Base-by-base conservation (phyloP, 2,329 filamentous ascomycete species). In the Colletotrichum sp. region DNA sequence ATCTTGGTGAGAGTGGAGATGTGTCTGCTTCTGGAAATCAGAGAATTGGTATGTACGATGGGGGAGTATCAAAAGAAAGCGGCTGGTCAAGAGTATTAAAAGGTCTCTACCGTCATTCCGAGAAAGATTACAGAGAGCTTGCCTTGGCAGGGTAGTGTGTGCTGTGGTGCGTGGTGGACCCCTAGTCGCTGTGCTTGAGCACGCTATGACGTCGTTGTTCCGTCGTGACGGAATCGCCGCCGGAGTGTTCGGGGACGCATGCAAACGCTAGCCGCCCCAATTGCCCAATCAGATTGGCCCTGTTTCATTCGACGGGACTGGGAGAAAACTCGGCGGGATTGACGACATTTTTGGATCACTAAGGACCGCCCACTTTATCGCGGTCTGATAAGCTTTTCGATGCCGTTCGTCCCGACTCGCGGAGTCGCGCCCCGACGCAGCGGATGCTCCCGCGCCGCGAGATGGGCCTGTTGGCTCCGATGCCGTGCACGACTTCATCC, bases 1-100 rank as follows among this genome's bases (percentile, higher is more conserved):
- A 78, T 78, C 9, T 67, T 82, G 32, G 77, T 78, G 8, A 75
- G 24, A 26, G 66, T 32, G n/a, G 43, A 52, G 43, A 36, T 24
- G 52, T 39, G 26, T 39, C 18, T 15, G 6, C 5, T 21, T 32
- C 21, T 43, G 34, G 0, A 15, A 64, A 13, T 64, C 24, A 24
- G 32, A 59, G 55, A 16, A 59, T 1, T 30, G 18, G 7, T 32
- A n/a, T 34, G 59, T 15, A 36, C 59, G 18, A 32, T 4, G 12
- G 15, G 7, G 3, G 6, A 6, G 43, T 52, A 34, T 48, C 36
- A n/a, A 69, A 66, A 24, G 61, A 72, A 67, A 61, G 52, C 30
- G 63, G 69, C 63, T 26, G 72, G 39, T 26, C 26, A 24, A 13
- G 39, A 34, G 28, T 21, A 64, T 52, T 64, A 72, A 63, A 75